Base-by-base conservation (phyloP, 441 rosid species). In the Populus hybrid region DNA sequence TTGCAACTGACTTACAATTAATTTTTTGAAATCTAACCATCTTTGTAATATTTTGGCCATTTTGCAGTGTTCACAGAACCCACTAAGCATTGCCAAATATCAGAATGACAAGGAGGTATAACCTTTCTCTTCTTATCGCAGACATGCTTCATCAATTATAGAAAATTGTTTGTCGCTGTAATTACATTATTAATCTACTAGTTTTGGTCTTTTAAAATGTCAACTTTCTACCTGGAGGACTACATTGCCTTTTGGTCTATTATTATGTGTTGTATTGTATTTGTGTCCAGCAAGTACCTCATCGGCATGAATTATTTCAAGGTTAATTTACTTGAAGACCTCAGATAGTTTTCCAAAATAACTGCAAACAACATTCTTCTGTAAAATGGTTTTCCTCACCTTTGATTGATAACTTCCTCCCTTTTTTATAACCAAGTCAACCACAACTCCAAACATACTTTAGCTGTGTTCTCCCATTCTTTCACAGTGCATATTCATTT, bases 81-180 rank as follows among this genome's bases (percentile, higher is more conserved):
- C 98, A 21, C 81, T 89, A 81, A 91, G 91, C 77, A 93, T 96
- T 75, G 79, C 93, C 75, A 96, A 96, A 87, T 96, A 96, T 85
- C 98, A 94, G 87, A 93, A 96, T 64, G 99, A 96, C 89, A 90
- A 91, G 88, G 98, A 96, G 97, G 98, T 94, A 90, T 46, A 12
- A 16, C 69, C 28, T 11, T 59, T 64, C 50, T 71, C 18, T 57
- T 63, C 23, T 64, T 18, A 12, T 35, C 20, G 46, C 20, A 3
- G 20, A 53, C 67, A 36, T n/a, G 16, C 3, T 71, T 28, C 7
- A n/a, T n/a, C 24, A 35, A 30, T 32, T 50, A 53, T 35, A 26
- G 21, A 7, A 36, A 8, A 21, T 9, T 70, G 20, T 30, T 64
- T 77, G 8, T n/a, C 30, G 3, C 24, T 74, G 9, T 76, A 26